Percentiles rank a stretch among this genome's conserved stretches.
These are phyloP conservation scores for Phtheirospermum japonicum DNA, from an alignment of 257 asterid genomes.

Conservation along the genomic window DNA sequence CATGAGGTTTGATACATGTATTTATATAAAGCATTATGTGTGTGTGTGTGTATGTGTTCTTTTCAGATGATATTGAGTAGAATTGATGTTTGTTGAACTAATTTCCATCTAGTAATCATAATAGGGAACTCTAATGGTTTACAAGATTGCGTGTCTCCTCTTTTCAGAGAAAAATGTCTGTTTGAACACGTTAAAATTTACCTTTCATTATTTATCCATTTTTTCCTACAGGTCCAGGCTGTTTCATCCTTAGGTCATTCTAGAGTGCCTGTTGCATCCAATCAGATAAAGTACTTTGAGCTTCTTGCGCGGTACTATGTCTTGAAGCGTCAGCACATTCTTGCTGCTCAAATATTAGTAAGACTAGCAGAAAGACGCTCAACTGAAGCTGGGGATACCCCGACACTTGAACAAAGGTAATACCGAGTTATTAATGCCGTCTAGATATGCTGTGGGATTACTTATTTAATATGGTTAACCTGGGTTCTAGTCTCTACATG, in stretches of 20 bases:
- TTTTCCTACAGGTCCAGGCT: slow-evolving; percentile 45
- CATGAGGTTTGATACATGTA: slow-evolving; percentile 54
- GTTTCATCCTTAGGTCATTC: slow-evolving; percentile 50
- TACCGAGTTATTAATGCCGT: slow-evolving; percentile 20
- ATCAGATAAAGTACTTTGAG: slow-evolving; percentile 73
- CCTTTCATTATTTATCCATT: slow-evolving; percentile 11
- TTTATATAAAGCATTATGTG: slow-evolving; percentile 1
- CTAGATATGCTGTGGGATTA: slow-evolving; percentile 25
- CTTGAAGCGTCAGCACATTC: slow-evolving; percentile 82
- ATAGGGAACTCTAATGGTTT: slow-evolving; percentile 14
- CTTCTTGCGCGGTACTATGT: slow-evolving; percentile 94
- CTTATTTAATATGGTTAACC: slow-evolving; percentile 3
- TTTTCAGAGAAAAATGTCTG: slow-evolving; percentile 21
- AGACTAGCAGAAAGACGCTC: slow-evolving; percentile 92
- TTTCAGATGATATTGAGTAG: slow-evolving; percentile 6
- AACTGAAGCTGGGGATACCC: slow-evolving; percentile 62
- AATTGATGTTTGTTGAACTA: slow-evolving; percentile 21
- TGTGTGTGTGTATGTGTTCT: slow-evolving; percentile 23
- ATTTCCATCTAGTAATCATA: slow-evolving; percentile 9
- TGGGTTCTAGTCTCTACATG: slow-evolving; percentile 1
- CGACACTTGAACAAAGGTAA: slow-evolving; percentile 91
- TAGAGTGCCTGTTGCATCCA: slow-evolving; percentile 46
- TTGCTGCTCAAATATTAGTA: slow-evolving; percentile 91
- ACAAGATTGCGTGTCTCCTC: slow-evolving; percentile 2
- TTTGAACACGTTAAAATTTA: slow-evolving; percentile 1